phyloP scores from a whole-genome alignment of 768 basidiomycete genomes.

The Psilocybe azurescens region DNA sequence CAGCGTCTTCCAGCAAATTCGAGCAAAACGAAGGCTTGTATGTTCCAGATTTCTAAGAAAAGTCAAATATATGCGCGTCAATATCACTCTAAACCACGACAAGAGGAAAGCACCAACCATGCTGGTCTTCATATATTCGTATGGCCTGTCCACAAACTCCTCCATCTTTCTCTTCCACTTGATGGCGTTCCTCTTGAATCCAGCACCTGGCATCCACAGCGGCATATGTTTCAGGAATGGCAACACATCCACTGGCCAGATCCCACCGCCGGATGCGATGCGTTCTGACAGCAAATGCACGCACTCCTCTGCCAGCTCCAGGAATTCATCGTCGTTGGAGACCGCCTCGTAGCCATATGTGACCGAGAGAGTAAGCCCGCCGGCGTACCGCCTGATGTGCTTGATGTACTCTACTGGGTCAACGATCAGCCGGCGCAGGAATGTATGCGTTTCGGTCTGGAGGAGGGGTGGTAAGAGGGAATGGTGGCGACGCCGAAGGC shows the following conservation, averaged over 20 bases:
- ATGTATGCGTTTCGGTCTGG: conserved; percentile 57
- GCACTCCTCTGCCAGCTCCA: conserved; percentile 47
- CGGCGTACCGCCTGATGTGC: conserved; percentile 58
- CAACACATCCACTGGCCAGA: conserved; percentile 55
- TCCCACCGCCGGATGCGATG: conserved; percentile 48
- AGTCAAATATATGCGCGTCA: conserved; percentile 18
- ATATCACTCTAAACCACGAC: neutral
- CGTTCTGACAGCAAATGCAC: conserved; percentile 45
- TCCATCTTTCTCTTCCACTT: conserved; percentile 69
- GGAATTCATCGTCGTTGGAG: conserved; percentile 41
- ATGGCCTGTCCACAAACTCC: conserved; percentile 69
- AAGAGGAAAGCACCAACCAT: conserved; percentile 46
- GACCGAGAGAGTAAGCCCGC: conserved; percentile 58
- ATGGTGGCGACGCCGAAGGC: conserved; percentile 61
- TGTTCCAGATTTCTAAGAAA: conserved; percentile 44
- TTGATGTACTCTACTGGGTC: conserved; percentile 41
- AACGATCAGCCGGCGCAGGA: conserved; percentile 60
- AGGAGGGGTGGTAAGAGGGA: conserved; percentile 61
- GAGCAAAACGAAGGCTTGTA: conserved; percentile 49
- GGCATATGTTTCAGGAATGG: conserved; percentile 63
- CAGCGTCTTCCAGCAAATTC: conserved; percentile 59
- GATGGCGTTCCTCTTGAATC: conserved; percentile 65
- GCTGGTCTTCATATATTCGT: conserved; percentile 57
- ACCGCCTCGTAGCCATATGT: conserved; percentile 64
- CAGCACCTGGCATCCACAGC: conserved; percentile 68